Percentiles rank a stretch among this genome's conserved stretches.
These are phyloP conservation scores for Plasmodium blacklocki DNA, from an alignment of 169 alveolate genomes.

Conservation along the genomic window DNA sequence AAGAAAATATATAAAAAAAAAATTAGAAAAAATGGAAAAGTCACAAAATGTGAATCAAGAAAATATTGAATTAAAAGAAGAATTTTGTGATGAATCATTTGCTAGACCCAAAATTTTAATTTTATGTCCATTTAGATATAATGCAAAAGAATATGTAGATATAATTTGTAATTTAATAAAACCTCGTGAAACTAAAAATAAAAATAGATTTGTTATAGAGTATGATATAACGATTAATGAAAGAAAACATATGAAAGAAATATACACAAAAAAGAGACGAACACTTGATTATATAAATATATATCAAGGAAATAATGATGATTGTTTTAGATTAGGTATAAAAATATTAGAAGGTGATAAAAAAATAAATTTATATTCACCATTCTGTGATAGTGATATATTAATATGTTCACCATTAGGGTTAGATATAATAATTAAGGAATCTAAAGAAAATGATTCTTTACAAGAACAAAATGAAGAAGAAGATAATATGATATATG, in stretches of 20 bases:
- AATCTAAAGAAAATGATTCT: slow-evolving; percentile 27
- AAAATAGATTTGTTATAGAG: slow-evolving; percentile 81
- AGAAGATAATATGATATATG: not conserved
- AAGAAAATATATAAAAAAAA: slow-evolving; percentile 54
- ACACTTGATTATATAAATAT: slow-evolving; percentile 80
- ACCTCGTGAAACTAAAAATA: slow-evolving; percentile 72
- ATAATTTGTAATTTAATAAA: slow-evolving; percentile 56
- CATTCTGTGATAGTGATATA: slow-evolving; percentile 89
- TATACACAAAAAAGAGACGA: slow-evolving; percentile 77
- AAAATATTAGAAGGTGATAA: slow-evolving; percentile 82
- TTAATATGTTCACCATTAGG: slow-evolving; percentile 93
- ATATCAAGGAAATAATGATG: slow-evolving; percentile 88
- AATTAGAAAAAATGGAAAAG: slow-evolving; percentile 64
- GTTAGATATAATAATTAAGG: slow-evolving; percentile 81
- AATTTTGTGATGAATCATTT: slow-evolving; percentile 79
- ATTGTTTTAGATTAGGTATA: slow-evolving; percentile 90
- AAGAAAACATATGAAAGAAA: slow-evolving; percentile 67
- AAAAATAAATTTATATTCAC: slow-evolving; percentile 85
- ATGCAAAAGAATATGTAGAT: slow-evolving; percentile 76
- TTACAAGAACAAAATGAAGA: not conserved
- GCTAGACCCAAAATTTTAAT: slow-evolving; percentile 78
- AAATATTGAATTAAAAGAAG: slow-evolving; percentile 46
- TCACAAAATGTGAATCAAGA: slow-evolving; percentile 33
- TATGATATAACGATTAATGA: slow-evolving; percentile 82
- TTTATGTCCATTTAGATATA: slow-evolving; percentile 77